Evolutionary conservation across 805 yeast genomes (phyloP).

Genomic region (Vanderwaltozyma yarrowii): DNA sequence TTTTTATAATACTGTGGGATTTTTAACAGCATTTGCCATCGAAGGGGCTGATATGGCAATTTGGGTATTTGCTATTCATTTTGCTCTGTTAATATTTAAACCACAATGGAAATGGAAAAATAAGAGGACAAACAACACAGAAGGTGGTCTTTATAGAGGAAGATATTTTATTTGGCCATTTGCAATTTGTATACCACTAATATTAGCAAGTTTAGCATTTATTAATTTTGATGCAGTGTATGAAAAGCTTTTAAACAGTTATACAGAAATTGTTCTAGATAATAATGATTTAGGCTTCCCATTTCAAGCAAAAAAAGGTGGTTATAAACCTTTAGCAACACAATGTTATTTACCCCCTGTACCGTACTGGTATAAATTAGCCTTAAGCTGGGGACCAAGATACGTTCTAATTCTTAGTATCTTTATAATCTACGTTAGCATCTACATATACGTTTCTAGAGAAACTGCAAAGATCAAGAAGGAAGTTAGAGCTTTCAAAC

Average conservation of each 20-base stretch:
- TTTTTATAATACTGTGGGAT: conserved; percentile 63
- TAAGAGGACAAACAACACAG: conserved; percentile 34
- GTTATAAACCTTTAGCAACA: conserved; percentile 53
- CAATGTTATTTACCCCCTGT: conserved; percentile 72
- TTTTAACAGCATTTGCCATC: conserved; percentile 67
- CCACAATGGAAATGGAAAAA: conserved; percentile 41
- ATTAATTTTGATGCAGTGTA: conserved; percentile 29
- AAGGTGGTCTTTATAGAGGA: conserved; percentile 63
- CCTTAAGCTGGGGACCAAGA: conserved; percentile 74
- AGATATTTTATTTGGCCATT: conserved; percentile 48
- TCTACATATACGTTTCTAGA: conserved; percentile 60
- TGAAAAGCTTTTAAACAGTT: conserved; percentile 5
- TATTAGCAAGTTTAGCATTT: conserved; percentile 66
- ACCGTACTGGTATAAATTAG: conserved; percentile 67
- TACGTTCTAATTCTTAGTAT: conserved; percentile 56
- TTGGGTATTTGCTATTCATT: conserved; percentile 72
- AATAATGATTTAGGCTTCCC: conserved; percentile 16
- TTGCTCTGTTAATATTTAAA: conserved; percentile 59
- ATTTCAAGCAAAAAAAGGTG: conserved; percentile 28
- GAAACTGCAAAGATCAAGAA: conserved; percentile 47
- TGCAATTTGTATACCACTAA: conserved; percentile 50
- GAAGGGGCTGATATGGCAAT: conserved; percentile 86
- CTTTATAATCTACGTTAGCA: conserved; percentile 51
- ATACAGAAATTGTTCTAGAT: conserved; percentile 18
- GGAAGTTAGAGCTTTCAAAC: conserved; percentile 20